Evolutionary conservation across 78 protist genomes (phyloP).

Genomic region (Dictyostelium discoideum): dicty_2.7 NC_007088.5:6422001-6422500

Average conservation of each 20-base stretch:
- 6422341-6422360: neutral
- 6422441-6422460: too few species aligned
- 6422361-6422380: neutral
- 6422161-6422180: neutral
- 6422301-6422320: neutral
- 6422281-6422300: neutral
- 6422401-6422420: neutral
- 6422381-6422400: neutral
- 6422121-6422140: neutral
- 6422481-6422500: neutral
- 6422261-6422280: neutral
- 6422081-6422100: neutral
- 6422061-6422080: neutral
- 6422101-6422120: neutral
- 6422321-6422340: neutral
- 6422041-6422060: neutral
- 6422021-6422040: neutral
- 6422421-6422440: neutral
- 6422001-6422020: neutral
- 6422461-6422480: neutral
- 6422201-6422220: neutral
- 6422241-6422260: too few species aligned
- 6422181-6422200: neutral
- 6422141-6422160: neutral
- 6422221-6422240: neutral